Evolutionary conservation across 208 protist species (phyloP), one percentile per base, ranked within the genome.

Genomic region (Leishmania arabica): DNA sequence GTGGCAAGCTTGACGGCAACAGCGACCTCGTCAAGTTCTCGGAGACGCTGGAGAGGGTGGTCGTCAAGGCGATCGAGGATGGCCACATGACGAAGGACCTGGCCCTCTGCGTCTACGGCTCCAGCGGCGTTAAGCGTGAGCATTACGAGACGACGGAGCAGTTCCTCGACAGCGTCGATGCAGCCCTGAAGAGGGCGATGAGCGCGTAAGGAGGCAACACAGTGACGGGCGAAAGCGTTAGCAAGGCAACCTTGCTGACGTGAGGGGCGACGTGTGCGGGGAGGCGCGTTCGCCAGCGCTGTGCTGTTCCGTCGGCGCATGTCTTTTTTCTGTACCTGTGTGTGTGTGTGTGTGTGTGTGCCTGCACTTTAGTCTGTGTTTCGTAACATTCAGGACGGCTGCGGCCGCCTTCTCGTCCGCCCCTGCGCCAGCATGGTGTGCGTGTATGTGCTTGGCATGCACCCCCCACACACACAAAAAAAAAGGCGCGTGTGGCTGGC

Each of bases 41-140:
- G 71, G 27, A 90, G 3, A 90, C 85, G 56, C 89, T 99, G 37
- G 98, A 99, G 90, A 75, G 88, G 70, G 92, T 96, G 19, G 97
- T 97, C 80, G 89, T 99, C 58, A 81, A 92, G 45, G 92, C 97
- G 11, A 94, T 99, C 74, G 97, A 99, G 88, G 62, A 78, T 47
- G 98, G 98, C 37, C 87, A 96, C 84, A 99, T 99, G 98, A 99
- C 99, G 53, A 99, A 99, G 93, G 99, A 99, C 88, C 93, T 99
- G 3, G 98, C 99, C 40, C 80, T 99, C 17, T 99, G 97, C 85
- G 89, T 99, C 62, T 89, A 98, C 84, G 97, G 97, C 58, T 81
- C 80, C 77, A 85, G 87, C 47, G 87, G 87, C 53, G 82, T 98
- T 31, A 95, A 93, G 86, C 89, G 92, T 3, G 88, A 93, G 13